Base-by-base conservation (phyloP, 2,329 filamentous ascomycete genomes). In the Sporothrix brasiliensis region DNA sequence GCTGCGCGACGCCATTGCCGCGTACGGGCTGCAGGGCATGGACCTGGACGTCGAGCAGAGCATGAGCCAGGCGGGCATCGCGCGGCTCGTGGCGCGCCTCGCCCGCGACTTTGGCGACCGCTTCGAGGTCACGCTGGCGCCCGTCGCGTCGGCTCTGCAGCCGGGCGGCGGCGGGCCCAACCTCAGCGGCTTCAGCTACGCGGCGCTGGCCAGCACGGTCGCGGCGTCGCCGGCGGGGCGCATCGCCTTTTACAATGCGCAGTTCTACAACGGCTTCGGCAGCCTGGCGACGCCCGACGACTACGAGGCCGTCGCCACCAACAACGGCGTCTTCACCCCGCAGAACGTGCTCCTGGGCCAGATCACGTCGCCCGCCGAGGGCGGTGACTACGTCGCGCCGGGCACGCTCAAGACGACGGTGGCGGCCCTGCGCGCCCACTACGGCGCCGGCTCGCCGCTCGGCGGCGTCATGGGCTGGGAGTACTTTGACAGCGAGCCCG, bases 391-490 rank as follows among this genome's bases (percentile, higher is more conserved):
- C 74, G 82, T 87, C 11, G 77, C 78, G 4, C 83, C 82, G 70
- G 81, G 86, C 49, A 84, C 84, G 71, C 77, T 86, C 50, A 80
- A 80, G 1, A 72, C 76, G 9, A 83, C 85, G 0, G 76, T 87
- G 2, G 74, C 76, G 14, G 76, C 80, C 2, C 75, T 88, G 34
- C 76, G 79, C n/a, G 76, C 75, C 2, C 78, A 81, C 68, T 92
- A 92, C 75, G 86, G 87, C 1, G 81, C 82, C 0, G 19, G 14
- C 16, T 39, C 53, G 19, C 50, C 34, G 10, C 95, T 97, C 78
- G 94, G 93, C 0, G 94, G 94, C 0, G 89, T 97, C 7, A 95
- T 95, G 89, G 93, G 93, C 2, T 97, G 94, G 94, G 94, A 97
- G 81, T 97, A 95, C 78, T 97, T 94, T 81, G 96, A 97, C 81